Conservation (phyloP, 2,329 filamentous ascomycete genomes). For the Fusarium clavum region DNA sequence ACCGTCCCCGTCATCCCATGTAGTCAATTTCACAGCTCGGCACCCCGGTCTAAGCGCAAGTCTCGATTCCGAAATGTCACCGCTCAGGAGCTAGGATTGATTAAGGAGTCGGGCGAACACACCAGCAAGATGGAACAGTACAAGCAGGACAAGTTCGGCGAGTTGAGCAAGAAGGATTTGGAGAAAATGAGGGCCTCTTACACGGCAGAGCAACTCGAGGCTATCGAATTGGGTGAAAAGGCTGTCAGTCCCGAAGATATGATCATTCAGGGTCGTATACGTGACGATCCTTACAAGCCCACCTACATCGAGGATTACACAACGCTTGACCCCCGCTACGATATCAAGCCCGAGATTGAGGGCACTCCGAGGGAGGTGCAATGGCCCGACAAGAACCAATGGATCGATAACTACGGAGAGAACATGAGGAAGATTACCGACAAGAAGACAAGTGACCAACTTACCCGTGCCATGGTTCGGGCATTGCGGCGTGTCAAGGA, state of each 20-base stretch:
- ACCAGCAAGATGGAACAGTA: conserved; percentile 58
- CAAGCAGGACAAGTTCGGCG: conserved; percentile 63
- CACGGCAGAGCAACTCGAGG: conserved; percentile 82
- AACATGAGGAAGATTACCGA: conserved; percentile 59
- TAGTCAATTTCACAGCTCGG: conserved; percentile 65
- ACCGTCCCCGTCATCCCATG: conserved; percentile 48
- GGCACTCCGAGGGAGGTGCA: conserved; percentile 63
- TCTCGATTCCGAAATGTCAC: conserved; percentile 66
- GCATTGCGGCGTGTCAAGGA: conserved; percentile 58
- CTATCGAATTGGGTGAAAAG: conserved; percentile 83
- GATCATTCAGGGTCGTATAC: conserved; percentile 75
- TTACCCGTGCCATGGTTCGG: conserved; percentile 56
- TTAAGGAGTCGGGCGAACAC: conserved; percentile 47
- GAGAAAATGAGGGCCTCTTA: conserved; percentile 74
- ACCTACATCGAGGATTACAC: conserved; percentile 87
- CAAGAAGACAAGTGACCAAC: conserved; percentile 57
- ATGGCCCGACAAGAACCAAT: conserved; percentile 72
- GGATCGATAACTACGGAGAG: conserved; percentile 64
- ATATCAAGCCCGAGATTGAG: conserved; percentile 69
- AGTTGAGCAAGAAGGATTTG: conserved; percentile 76
- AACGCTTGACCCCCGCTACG: conserved; percentile 79
- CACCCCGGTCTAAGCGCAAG: conserved; percentile 59
- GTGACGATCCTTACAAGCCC: conserved; percentile 77
- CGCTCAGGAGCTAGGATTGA: conserved; percentile 64
- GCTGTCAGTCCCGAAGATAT: conserved; percentile 81